Conservation (phyloP, 139 green algal species). For the Gonium pectorale region DNA sequence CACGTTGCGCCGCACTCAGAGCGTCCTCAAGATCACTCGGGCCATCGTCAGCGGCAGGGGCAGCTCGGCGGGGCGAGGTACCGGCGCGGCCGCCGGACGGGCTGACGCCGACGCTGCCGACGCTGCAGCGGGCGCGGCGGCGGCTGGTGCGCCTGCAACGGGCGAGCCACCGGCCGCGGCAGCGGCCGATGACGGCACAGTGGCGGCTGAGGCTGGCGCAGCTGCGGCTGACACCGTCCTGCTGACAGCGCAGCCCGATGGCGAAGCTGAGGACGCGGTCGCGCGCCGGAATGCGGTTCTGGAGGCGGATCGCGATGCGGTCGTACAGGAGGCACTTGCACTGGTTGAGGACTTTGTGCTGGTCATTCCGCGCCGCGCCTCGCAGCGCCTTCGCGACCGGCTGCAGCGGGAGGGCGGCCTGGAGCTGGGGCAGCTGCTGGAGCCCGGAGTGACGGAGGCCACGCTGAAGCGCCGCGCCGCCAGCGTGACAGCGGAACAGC, state of each 20-base stretch:
- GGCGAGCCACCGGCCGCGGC: neutral
- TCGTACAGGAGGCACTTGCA: neutral
- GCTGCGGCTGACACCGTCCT: neutral
- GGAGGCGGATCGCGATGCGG: neutral
- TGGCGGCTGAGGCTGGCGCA: neutral
- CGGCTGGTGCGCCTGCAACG: neutral
- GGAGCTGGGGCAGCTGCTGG: slow-evolving; percentile 2
- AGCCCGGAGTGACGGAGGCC: neutral
- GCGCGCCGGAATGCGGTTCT: too few species aligned
- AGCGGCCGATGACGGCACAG: neutral
- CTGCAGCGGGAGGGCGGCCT: slow-evolving; percentile 24
- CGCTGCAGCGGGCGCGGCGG: neutral
- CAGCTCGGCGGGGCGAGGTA: too few species aligned
- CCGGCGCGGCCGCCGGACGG: too few species aligned
- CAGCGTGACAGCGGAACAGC: neutral
- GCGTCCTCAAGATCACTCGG: slow-evolving; percentile 10
- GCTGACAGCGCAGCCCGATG: too few species aligned
- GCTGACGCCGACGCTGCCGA: neutral
- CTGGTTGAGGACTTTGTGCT: slow-evolving; percentile 43
- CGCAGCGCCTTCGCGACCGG: neutral
- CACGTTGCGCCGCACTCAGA: too few species aligned
- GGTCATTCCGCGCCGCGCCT: slow-evolving; percentile 15
- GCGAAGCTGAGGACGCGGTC: too few species aligned
- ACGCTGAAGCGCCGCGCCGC: neutral
- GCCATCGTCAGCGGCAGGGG: neutral